Evolutionary conservation across 768 basidiomycete genomes (phyloP).

Genomic region (Pisolithus marmoratus): DNA sequence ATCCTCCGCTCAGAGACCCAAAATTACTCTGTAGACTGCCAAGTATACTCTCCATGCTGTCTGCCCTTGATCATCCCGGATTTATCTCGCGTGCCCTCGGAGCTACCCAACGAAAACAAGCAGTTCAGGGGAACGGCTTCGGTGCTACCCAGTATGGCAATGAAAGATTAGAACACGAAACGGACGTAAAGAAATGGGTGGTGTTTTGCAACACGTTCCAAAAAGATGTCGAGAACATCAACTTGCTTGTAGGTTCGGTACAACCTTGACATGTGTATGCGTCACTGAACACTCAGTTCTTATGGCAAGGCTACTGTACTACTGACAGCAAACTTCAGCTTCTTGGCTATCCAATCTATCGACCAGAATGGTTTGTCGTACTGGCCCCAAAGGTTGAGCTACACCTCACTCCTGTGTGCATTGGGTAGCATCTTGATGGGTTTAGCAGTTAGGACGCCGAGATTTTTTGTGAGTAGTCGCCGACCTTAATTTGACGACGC

Average conservation of each 20-base stretch:
- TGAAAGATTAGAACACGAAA: no score
- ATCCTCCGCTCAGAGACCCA: no score
- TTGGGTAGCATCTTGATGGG: neutral
- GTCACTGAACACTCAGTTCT: no score
- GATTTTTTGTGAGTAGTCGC: neutral
- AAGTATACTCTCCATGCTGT: neutral
- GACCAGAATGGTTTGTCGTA: neutral
- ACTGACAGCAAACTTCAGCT: neutral
- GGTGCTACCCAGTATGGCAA: no score
- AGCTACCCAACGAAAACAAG: neutral
- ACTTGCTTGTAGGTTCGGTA: neutral
- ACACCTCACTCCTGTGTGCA: neutral
- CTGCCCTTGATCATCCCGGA: neutral
- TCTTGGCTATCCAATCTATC: neutral
- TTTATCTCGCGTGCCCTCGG: neutral
- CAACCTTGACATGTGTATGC: neutral
- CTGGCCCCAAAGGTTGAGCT: neutral
- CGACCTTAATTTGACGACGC: neutral
- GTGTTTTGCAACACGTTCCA: neutral
- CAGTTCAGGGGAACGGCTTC: no score
- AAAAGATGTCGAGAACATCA: neutral
- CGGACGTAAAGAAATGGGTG: neutral
- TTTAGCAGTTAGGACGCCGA: neutral
- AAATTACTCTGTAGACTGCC: neutral
- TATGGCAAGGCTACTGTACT: neutral